A percentile compares a stretch with the other conserved stretches of the same genome.
These are phyloP conservation scores for Aphanomyces astaci DNA, from an alignment of 352 stramenopile species.

Conservation along the genomic window DNA sequence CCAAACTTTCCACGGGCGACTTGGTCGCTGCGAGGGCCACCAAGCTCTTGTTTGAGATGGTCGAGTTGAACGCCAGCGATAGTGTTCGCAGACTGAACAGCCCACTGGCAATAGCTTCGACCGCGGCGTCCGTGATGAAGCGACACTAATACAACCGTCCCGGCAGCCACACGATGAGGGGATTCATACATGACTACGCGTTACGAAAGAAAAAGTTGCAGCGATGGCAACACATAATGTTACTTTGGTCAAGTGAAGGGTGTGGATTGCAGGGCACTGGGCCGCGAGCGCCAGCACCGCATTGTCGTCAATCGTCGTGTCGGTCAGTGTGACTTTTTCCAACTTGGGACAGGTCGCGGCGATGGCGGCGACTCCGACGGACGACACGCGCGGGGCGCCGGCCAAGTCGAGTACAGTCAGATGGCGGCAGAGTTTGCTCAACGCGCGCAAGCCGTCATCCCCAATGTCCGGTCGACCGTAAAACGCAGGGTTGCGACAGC, in stretches of 20 bases:
- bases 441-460: conserved; percentile 37
- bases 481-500: conserved; percentile 11
- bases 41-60: conserved; percentile 44
- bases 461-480: conserved; percentile 16
- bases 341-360: conserved; percentile 19
- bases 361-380: conserved; percentile 32
- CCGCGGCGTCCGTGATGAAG: conserved; percentile 38
- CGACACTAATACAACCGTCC: conserved; percentile 42
- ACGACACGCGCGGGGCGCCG: conserved; percentile 41
- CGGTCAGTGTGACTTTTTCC: conserved; percentile 36
- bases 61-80: conserved; percentile 32
- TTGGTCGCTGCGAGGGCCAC: conserved; percentile 36
- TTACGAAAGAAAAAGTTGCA: too few relatives aligned
- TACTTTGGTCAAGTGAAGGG: conserved; percentile 58
- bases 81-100: conserved; percentile 38
- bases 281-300: conserved; percentile 48
- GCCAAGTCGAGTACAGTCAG: conserved; percentile 40
- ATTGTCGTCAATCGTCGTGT: conserved; percentile 51
- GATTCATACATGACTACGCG: too few relatives aligned
- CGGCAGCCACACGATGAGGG: too few relatives aligned
- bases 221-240: too few relatives aligned
- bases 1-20: conserved; percentile 37
- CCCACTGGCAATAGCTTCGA: conserved; percentile 42
- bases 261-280: conserved; percentile 36
- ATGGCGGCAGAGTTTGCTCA: conserved; percentile 47